These are phyloP conservation scores for Diplocarpon mali DNA, from an alignment of 2,329 filamentous ascomycete species.

Conservation along the genomic window DNA sequence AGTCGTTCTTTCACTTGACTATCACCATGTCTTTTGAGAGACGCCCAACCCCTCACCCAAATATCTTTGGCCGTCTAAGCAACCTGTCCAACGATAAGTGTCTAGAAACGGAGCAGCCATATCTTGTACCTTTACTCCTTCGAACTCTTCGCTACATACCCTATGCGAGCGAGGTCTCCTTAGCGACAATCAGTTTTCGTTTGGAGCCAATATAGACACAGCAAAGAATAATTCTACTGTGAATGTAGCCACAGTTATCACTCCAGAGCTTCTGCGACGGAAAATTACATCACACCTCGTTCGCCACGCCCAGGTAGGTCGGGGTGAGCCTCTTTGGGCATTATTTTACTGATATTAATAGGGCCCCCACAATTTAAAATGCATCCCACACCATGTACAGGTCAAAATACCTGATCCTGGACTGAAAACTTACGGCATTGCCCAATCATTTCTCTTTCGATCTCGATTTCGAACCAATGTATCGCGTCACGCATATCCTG, in stretches of 20 bases:
- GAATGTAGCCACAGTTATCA: too few relatives aligned
- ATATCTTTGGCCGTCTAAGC: not conserved
- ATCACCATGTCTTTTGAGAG: not conserved
- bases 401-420: conserved; percentile 54
- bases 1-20: not conserved
- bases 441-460: conserved; percentile 59
- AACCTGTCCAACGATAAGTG: not conserved
- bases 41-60: not conserved
- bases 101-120: too few relatives aligned
- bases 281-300: conserved; percentile 46
- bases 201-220: too few relatives aligned
- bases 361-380: conserved; percentile 66
- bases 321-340: conserved; percentile 26
- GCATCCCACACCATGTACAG: conserved; percentile 49
- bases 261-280: not conserved
- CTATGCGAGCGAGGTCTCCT: not conserved
- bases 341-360: not conserved
- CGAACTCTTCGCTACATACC: too few relatives aligned
- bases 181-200: not conserved
- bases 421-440: conserved; percentile 59
- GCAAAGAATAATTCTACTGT: too few relatives aligned
- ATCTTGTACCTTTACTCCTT: too few relatives aligned
- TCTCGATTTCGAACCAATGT: conserved; percentile 52
- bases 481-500: conserved; percentile 54
- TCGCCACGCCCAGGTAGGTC: conserved; percentile 56